Base-by-base conservation (phyloP, 2,329 filamentous ascomycete species). In the Elsinoe arachidis region DNA sequence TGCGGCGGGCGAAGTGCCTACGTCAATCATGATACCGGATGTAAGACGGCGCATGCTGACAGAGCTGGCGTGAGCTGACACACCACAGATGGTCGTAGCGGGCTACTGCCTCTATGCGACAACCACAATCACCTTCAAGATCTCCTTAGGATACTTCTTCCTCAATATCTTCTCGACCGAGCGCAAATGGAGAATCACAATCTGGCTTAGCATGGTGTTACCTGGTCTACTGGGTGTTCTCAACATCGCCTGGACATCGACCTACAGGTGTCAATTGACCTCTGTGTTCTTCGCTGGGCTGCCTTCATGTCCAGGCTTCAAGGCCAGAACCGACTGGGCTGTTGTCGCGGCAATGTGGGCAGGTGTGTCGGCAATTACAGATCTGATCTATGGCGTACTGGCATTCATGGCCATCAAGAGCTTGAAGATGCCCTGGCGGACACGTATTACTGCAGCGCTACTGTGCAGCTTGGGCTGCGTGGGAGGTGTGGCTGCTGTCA, bases 321-420 rank as follows among this genome's bases (percentile, higher is more conserved):
- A 34, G 33, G 17, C 30, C 17, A 41, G 54, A n/a, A 38, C 43
- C 10, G 54, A 56, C 33, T 56, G 54, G 54, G 30, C 21, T 12
- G 33, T 56, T 12, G 33, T 56, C 21, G 43, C 34, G 2, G 54
- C 41, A 6, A 14, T 56, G 15, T 56, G 54, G 54, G 30, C 41
- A 5, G 23, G 15, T 17, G 30, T 56, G 9, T 33, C 41, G 4
- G 54, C 41, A 30, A 38, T 49, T 10, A 56, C 54, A 19, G 54
- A 56, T 21, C 17, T 56, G 21, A 39, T 49, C 21, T 56, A 56
- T 30, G 54, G 41, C 5, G 54, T 47, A 15, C 33, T 56, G 54
- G 15, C 41, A 14, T 47, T 47, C 15, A 21, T 47, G 33, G 39
- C 43, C 5, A 56, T 56, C 54, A 47, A 26, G 41, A 46, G 17